Conservation (phyloP, 768 basidiomycete genomes). For the button mushroom (Agaricus bisporus) region DNA sequence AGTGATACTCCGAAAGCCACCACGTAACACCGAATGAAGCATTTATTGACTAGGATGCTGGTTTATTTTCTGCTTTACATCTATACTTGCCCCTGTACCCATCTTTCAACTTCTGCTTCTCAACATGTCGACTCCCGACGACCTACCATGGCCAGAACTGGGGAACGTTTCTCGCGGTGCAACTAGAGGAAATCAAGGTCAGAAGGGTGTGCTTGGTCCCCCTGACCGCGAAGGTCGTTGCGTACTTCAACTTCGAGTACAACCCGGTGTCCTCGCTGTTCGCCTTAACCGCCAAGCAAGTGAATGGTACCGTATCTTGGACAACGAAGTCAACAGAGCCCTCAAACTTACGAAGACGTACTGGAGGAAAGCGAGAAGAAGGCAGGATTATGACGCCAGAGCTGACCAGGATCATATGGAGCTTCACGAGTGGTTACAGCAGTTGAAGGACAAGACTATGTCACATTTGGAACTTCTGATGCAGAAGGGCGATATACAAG, state of each 20-base stretch:
- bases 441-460: conserved; percentile 86
- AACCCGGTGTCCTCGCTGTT: conserved; percentile 77
- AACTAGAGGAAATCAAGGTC: conserved; percentile 80
- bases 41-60: conserved; percentile 28
- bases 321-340: conserved; percentile 72
- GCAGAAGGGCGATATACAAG: conserved; percentile 84
- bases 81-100: conserved; percentile 17
- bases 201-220: conserved; percentile 71
- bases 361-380: conserved; percentile 76
- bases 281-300: conserved; percentile 68
- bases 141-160: conserved; percentile 82
- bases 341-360: conserved; percentile 83
- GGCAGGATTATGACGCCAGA: conserved; percentile 79
- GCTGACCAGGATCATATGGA: conserved; percentile 90
- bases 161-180: conserved; percentile 83
- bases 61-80: conserved; percentile 24
- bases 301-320: conserved; percentile 79
- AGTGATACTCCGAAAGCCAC: conserved; percentile 6
- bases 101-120: conserved; percentile 21
- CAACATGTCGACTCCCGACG: conserved; percentile 55
- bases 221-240: conserved; percentile 73
- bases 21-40: conserved; percentile 6
- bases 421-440: conserved; percentile 81
- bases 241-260: conserved; percentile 73
- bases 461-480: conserved; percentile 80